phyloP scores from a whole-genome alignment of 257 asterid genomes.

The Nicotiana knightiana region DNA sequence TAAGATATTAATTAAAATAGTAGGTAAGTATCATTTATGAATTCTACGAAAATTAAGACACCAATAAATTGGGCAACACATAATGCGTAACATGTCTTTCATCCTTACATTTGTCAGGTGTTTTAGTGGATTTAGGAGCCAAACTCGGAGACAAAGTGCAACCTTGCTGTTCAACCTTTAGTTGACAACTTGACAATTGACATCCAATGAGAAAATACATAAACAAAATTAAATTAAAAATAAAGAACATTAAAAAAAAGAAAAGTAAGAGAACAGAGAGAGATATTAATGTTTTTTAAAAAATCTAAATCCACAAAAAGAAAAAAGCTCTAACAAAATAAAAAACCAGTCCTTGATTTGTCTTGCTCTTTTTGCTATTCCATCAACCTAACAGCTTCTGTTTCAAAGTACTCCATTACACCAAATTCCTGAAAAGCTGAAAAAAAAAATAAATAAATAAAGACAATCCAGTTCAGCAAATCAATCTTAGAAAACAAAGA shows the following conservation, averaged over 20 bases:
- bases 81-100: constrained; percentile 15
- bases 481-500: constrained; percentile 8
- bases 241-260: neutral
- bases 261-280: neutral
- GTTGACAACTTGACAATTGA: constrained; percentile 22
- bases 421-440: constrained; percentile 9
- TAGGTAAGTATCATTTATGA: neutral
- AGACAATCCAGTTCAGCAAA: constrained; percentile 20
- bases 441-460: constrained; percentile 3
- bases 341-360: constrained; percentile 19
- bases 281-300: neutral
- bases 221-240: neutral
- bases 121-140: constrained; percentile 52
- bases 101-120: constrained; percentile 69
- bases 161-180: constrained; percentile 31
- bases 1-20: neutral
- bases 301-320: neutral
- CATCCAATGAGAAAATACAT: neutral
- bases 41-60: neutral
- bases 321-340: constrained; percentile 14
- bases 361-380: constrained; percentile 19
- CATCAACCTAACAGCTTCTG: constrained; percentile 30
- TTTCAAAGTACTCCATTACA: constrained; percentile 14
- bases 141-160: constrained; percentile 39
- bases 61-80: neutral